These are phyloP conservation scores for Dendrostoma leiphaemia DNA, from an alignment of 2,329 filamentous ascomycete genomes.

Conservation along the genomic window DNA sequence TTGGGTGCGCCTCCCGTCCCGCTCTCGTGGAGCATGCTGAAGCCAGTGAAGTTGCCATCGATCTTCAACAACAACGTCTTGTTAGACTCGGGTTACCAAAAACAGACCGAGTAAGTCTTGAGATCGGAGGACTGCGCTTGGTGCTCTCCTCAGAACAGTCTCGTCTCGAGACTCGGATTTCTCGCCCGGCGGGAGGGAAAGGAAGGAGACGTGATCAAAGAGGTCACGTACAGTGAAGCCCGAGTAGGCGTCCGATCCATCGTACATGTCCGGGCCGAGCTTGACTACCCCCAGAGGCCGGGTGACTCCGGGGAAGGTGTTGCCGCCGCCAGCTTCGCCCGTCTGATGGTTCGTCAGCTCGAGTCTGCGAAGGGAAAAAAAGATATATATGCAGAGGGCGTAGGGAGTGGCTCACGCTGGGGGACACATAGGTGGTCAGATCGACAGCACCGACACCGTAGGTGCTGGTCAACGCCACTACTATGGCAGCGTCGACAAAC, in stretches of 20 bases:
- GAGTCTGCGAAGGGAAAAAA: too few relatives aligned
- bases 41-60: slow-evolving; percentile 54
- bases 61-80: slow-evolving; percentile 25
- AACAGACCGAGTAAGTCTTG: not conserved
- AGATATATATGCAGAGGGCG: not conserved
- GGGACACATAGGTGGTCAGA: slow-evolving; percentile 33
- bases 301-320: slow-evolving; percentile 49
- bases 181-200: not conserved
- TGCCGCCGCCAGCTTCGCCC: slow-evolving; percentile 43
- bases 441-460: slow-evolving; percentile 19
- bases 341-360: slow-evolving; percentile 32
- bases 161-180: not conserved
- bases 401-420: slow-evolving; percentile 18
- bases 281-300: slow-evolving; percentile 48
- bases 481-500: not conserved
- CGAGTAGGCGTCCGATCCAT: slow-evolving; percentile 50
- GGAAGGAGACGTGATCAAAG: not conserved
- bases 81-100: not conserved
- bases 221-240: slow-evolving; percentile 36
- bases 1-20: slow-evolving; percentile 69
- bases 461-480: not conserved
- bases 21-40: slow-evolving; percentile 64
- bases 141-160: not conserved
- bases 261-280: slow-evolving; percentile 48
- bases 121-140: not conserved